These are phyloP conservation scores for Coemansia sp. DNA, from an alignment of 192 early-diverging fungal species.

Conservation along the genomic window DNA sequence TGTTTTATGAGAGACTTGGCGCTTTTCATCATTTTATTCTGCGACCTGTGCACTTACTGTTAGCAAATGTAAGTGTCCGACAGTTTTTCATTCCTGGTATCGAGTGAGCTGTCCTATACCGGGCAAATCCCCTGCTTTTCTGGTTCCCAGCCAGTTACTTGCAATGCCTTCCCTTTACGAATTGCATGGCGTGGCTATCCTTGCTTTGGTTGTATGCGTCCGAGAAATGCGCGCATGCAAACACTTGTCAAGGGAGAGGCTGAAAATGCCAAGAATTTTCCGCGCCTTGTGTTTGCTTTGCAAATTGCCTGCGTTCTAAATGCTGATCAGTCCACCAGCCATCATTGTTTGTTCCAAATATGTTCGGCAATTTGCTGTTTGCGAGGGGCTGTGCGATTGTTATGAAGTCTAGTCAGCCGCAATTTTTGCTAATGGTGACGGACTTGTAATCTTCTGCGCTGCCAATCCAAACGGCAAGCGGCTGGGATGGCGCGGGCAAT, in stretches of 20 bases:
- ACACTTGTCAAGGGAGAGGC: conserved; percentile 3
- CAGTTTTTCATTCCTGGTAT: no score
- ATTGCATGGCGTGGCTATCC: background rate
- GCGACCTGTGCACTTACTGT: background rate
- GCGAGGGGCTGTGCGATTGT: conserved; percentile 5
- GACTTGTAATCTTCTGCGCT: background rate
- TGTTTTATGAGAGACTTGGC: background rate
- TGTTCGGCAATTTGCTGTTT: background rate
- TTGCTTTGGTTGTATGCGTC: background rate
- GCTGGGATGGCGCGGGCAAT: conserved; percentile 6
- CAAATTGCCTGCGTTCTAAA: conserved; percentile 3
- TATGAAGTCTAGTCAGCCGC: conserved; percentile 6
- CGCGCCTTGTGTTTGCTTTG: background rate
- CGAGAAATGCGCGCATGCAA: conserved; percentile 5
- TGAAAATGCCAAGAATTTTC: conserved; percentile 6
- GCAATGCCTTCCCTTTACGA: background rate
- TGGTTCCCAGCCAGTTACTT: background rate
- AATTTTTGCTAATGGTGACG: background rate
- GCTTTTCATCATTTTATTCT: background rate
- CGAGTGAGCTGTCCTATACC: no score
- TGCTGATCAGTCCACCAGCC: conserved; percentile 10
- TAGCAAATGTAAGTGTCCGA: background rate
- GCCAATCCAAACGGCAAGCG: background rate
- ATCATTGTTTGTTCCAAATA: conserved; percentile 9
- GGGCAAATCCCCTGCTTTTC: background rate